These are phyloP conservation scores for Apophysomyces elegans DNA, from an alignment of 371 early-diverging fungal genomes.

Conservation along the genomic window DNA sequence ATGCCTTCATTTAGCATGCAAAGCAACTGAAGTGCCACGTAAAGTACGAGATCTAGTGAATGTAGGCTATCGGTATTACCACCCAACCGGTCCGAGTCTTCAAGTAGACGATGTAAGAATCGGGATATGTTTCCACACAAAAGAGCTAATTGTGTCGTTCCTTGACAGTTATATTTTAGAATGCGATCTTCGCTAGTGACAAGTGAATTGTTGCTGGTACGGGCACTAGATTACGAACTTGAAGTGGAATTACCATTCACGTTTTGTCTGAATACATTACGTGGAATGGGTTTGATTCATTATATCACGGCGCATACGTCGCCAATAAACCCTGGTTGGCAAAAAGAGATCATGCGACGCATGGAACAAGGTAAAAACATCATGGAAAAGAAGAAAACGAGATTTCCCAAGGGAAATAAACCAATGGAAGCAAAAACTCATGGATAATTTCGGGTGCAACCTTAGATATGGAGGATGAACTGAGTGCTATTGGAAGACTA, in stretches of 20 bases:
- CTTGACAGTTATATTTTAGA: slow-evolving; percentile 39
- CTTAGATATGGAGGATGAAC: slow-evolving; percentile 45
- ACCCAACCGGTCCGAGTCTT: slow-evolving; percentile 41
- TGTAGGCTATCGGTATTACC: slow-evolving; percentile 57
- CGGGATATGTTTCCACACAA: background rate
- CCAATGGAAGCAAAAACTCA: background rate
- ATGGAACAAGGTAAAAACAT: slow-evolving; percentile 38
- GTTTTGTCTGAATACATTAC: slow-evolving; percentile 47
- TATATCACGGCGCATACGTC: slow-evolving; percentile 27
- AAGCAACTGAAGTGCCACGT: slow-evolving; percentile 57
- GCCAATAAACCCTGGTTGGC: slow-evolving; percentile 21
- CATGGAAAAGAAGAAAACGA: background rate
- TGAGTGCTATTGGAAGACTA: slow-evolving; percentile 44
- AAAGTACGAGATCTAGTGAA: slow-evolving; percentile 66
- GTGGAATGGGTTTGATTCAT: slow-evolving; percentile 43
- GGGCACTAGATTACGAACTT: slow-evolving; percentile 51
- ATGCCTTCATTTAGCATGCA: slow-evolving; percentile 59
- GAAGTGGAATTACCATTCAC: slow-evolving; percentile 53
- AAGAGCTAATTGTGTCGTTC: background rate
- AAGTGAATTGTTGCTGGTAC: slow-evolving; percentile 48
- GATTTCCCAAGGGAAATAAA: slow-evolving; percentile 11
- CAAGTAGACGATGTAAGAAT: slow-evolving; percentile 42
- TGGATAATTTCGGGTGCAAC: slow-evolving; percentile 4
- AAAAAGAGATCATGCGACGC: slow-evolving; percentile 43
- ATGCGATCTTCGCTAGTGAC: slow-evolving; percentile 52